phyloP scores from a whole-genome alignment of 2,329 filamentous ascomycete genomes.

The Neonectria faginata region DNA sequence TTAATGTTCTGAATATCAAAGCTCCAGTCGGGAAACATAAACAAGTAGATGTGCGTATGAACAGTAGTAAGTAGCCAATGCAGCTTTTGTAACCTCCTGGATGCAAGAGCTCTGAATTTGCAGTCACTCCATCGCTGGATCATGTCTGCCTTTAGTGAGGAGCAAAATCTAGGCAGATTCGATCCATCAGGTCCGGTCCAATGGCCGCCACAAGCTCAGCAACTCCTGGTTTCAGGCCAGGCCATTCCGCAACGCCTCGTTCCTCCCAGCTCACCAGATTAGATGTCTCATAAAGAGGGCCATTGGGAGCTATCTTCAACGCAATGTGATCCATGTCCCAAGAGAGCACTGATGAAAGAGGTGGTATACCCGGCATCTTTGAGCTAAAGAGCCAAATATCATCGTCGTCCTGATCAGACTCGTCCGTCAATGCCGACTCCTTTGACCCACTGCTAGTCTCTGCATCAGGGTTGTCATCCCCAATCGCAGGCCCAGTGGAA shows the following conservation, averaged over 20 bases:
- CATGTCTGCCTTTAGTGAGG: slow-evolving; percentile 14
- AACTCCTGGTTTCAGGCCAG: slow-evolving; percentile 70
- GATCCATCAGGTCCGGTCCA: slow-evolving; percentile 68
- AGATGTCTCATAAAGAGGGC: slow-evolving; percentile 56
- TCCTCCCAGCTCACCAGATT: slow-evolving; percentile 71
- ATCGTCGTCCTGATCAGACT: slow-evolving; percentile 38
- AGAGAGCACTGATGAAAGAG: slow-evolving; percentile 62
- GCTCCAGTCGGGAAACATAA: not conserved
- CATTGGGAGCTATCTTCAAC: slow-evolving; percentile 59
- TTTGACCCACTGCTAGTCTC: slow-evolving; percentile 17
- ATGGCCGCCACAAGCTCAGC: slow-evolving; percentile 76
- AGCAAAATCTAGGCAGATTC: slow-evolving; percentile 69
- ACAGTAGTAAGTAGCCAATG: not conserved
- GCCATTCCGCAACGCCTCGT: slow-evolving; percentile 61
- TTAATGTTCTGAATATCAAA: not conserved
- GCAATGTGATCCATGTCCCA: slow-evolving; percentile 71
- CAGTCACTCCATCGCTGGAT: not conserved
- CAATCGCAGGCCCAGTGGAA: not conserved
- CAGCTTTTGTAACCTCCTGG: not conserved
- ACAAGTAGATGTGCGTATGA: not conserved
- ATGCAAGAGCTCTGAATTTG: not conserved
- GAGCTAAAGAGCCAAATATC: slow-evolving; percentile 64
- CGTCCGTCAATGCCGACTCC: slow-evolving; percentile 11
- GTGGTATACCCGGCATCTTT: slow-evolving; percentile 75
- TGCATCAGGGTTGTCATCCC: not conserved